These are phyloP conservation scores for Amborella trichopoda DNA, from an alignment of 164 flowering plant genomes.

Conservation along the genomic window DNA sequence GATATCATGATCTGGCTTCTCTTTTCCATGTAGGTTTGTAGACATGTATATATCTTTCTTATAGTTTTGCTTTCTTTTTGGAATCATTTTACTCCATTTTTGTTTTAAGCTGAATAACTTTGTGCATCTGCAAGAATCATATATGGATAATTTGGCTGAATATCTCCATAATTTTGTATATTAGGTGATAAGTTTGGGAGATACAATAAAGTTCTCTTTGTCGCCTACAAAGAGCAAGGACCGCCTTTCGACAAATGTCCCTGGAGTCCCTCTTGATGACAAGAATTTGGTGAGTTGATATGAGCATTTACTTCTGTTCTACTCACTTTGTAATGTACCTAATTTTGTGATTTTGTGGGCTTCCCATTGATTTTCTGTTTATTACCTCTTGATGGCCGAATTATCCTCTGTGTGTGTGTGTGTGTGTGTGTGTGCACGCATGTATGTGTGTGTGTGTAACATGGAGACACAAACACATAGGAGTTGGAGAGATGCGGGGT, in stretches of 20 bases:
- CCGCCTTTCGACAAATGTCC: slow-evolving; percentile 70
- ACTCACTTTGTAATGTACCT: too few species aligned
- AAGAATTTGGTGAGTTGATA: slow-evolving; percentile 50
- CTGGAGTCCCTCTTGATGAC: slow-evolving; percentile 90
- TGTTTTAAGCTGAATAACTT: background rate
- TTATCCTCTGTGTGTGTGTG: too few species aligned
- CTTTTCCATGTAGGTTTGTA: slow-evolving; percentile 78
- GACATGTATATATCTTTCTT: background rate
- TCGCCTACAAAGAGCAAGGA: slow-evolving; percentile 68
- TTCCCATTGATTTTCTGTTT: too few species aligned
- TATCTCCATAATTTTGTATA: background rate
- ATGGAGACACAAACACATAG: too few species aligned
- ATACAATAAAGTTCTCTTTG: slow-evolving; percentile 70
- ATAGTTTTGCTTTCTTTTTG: background rate
- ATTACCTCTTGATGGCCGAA: too few species aligned
- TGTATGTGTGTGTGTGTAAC: too few species aligned
- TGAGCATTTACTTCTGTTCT: background rate
- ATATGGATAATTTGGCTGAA: background rate
- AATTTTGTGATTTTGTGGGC: too few species aligned
- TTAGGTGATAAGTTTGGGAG: slow-evolving; percentile 93
- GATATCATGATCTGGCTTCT: slow-evolving; percentile 98
- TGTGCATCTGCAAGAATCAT: background rate
- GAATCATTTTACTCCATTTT: background rate
- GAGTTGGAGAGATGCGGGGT: too few species aligned
- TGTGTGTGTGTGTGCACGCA: too few species aligned